phyloP scores from a whole-genome alignment of 2,329 filamentous ascomycete genomes.

The Phialophora macrospora region DNA sequence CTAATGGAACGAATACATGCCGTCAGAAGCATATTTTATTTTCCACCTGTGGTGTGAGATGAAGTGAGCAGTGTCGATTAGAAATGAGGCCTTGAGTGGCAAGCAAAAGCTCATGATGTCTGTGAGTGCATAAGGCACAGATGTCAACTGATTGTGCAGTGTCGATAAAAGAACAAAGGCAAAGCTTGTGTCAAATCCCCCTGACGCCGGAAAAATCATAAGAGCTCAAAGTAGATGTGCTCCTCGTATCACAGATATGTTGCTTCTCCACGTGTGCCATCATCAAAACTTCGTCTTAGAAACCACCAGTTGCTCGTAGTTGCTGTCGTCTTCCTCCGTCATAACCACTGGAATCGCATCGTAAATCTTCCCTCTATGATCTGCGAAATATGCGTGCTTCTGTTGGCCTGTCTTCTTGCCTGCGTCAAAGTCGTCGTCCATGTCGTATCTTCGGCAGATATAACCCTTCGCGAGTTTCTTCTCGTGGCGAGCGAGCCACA shows the following conservation, averaged over 20 bases:
- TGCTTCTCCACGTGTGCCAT: not conserved
- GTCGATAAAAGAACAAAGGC: not conserved
- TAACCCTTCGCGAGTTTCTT: slow-evolving; percentile 12
- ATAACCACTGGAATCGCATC: not conserved
- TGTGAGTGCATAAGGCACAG: slow-evolving; percentile 1
- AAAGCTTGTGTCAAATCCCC: slow-evolving; percentile 4
- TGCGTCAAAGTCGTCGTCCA: slow-evolving; percentile 36
- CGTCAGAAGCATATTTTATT: too few relatives aligned
- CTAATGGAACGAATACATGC: too few relatives aligned
- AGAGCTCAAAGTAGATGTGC: not conserved
- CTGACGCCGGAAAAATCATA: not conserved
- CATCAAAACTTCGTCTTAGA: not conserved
- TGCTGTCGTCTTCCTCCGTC: not conserved
- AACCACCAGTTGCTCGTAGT: not conserved
- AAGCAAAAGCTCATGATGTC: not conserved
- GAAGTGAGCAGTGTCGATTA: not conserved
- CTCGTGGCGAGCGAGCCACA: slow-evolving; percentile 10
- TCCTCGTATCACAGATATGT: not conserved
- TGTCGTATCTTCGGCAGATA: slow-evolving; percentile 22
- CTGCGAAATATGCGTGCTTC: slow-evolving; percentile 16
- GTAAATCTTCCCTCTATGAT: slow-evolving; percentile 19
- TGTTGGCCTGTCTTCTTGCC: not conserved
- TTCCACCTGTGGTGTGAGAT: not conserved
- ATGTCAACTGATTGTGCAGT: not conserved
- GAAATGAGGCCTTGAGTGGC: not conserved